Conservation (phyloP, 495 filamentous ascomycete genomes). For the Xylaria telfairii region DNA sequence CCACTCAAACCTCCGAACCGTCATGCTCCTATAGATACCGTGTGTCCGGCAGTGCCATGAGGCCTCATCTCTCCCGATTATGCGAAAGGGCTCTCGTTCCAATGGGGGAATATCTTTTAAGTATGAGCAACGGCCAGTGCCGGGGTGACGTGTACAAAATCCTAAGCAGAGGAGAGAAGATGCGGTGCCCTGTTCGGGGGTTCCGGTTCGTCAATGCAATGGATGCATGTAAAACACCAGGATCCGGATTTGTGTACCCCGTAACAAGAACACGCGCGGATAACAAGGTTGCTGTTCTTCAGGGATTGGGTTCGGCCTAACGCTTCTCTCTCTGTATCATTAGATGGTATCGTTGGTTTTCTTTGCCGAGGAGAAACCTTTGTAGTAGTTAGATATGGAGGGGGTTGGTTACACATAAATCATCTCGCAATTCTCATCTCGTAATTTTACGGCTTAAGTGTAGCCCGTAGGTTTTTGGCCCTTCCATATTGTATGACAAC, state of each 20-base stretch:
- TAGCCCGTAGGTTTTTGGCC: not conserved
- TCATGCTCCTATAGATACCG: not conserved
- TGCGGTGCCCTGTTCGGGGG: not conserved
- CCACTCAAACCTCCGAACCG: not conserved
- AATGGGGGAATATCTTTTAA: not conserved
- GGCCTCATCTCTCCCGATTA: not conserved
- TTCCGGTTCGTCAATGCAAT: not conserved
- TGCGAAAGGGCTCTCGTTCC: not conserved
- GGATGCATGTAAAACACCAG: not conserved
- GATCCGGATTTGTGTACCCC: not conserved
- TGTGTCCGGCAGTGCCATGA: not conserved
- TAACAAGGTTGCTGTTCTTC: not conserved
- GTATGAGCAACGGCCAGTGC: not conserved
- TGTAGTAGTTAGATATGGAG: constrained; percentile 6
- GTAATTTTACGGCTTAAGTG: not conserved
- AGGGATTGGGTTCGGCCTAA: not conserved
- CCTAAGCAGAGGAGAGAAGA: not conserved
- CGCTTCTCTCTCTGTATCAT: constrained; percentile 9
- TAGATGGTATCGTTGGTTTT: not conserved
- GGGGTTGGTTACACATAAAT: not conserved
- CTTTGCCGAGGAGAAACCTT: not conserved
- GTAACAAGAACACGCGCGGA: constrained; percentile 1
- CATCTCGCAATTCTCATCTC: not conserved
- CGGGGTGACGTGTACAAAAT: not conserved
- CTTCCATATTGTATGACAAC: not conserved